Evolutionary conservation across 78 protist species (phyloP), one percentile per base, ranked within the genome.

Genomic region (Dictyostelium citrinum): DNA sequence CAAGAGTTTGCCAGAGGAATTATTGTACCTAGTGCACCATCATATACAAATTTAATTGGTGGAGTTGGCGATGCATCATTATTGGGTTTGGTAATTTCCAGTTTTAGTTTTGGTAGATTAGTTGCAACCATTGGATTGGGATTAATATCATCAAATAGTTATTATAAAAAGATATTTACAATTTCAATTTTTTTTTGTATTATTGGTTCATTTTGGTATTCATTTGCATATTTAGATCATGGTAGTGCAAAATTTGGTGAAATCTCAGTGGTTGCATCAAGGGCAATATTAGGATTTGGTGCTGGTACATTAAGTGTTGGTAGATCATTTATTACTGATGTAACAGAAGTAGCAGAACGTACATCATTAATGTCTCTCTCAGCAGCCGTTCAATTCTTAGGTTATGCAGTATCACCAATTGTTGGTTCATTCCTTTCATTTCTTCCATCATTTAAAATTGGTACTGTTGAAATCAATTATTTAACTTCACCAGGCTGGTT

Each of bases 221-320:
- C 60, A 22, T 61, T 61, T 20, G 55, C 71, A 9, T 61, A n/a
- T 35, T 37, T 74, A 5, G 81, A 74, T n/a, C 22, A 9, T 29
- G 77, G 45, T 12, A 31, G 20, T 35, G n/a, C 22, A 2, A 27
- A 27, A 1, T 64, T 64, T 8, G 71, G 55, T 37, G 31, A 61
- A 24, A 11, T 72, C 0, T 29, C 67, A n/a, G 43, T 81, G 6
- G 49, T 81, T 6, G 24, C 39, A 33, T 55, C 76, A 35, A 81
- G 86, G 39, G 22, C 27, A 3, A 17, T 81, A n/a, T 39, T 81
- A 24, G 86, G 86, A 17, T 49, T 81, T 86, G 83, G 77, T 55
- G 77, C 92, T 9, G 92, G 92, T 79, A 86, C 92, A 12, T 33
- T 86, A 0, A 86, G 92, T 46, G 43, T 46, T 41, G 92, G 78